These are phyloP conservation scores for Cystofilobasidium macerans DNA, from an alignment of 768 basidiomycete genomes.

Conservation along the genomic window DNA sequence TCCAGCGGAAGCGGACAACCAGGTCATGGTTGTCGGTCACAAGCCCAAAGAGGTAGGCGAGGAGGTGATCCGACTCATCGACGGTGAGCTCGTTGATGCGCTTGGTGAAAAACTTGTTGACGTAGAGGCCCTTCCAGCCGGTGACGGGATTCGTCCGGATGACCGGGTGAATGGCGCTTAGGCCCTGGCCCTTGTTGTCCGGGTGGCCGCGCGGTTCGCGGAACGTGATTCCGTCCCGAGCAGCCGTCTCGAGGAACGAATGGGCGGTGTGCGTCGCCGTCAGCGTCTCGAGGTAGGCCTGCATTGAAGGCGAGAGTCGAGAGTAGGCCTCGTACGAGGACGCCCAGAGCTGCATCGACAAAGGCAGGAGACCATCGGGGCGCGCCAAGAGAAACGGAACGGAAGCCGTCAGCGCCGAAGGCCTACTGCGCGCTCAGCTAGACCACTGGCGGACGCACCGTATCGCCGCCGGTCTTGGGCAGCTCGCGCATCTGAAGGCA, in stretches of 20 bases:
- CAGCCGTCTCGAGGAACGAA: conserved; percentile 34
- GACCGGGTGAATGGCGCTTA: conserved; percentile 45
- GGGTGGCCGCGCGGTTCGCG: conserved; percentile 45
- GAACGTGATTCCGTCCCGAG: conserved; percentile 30
- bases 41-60: conserved; percentile 46
- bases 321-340: conserved; percentile 53
- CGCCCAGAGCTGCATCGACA: conserved; percentile 35
- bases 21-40: conserved; percentile 52
- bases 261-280: conserved; percentile 46
- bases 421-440: not conserved
- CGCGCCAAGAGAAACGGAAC: not conserved
- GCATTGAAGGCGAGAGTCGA: conserved; percentile 48
- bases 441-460: conserved; percentile 29
- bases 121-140: conserved; percentile 50
- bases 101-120: conserved; percentile 46
- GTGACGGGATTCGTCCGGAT: conserved; percentile 53
- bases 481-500: conserved; percentile 40
- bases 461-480: conserved; percentile 39
- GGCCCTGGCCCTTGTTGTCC: conserved; percentile 45
- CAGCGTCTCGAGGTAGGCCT: conserved; percentile 50
- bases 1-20: conserved; percentile 47
- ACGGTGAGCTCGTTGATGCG: conserved; percentile 48
- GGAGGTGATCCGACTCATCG: conserved; percentile 48
- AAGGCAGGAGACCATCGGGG: too few species aligned
- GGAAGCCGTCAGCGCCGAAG: not conserved